Percentiles rank a stretch among this genome's conserved stretches.
These are phyloP conservation scores for Hortaea werneckii DNA, from an alignment of 2,329 filamentous ascomycete species.

Conservation along the genomic window DNA sequence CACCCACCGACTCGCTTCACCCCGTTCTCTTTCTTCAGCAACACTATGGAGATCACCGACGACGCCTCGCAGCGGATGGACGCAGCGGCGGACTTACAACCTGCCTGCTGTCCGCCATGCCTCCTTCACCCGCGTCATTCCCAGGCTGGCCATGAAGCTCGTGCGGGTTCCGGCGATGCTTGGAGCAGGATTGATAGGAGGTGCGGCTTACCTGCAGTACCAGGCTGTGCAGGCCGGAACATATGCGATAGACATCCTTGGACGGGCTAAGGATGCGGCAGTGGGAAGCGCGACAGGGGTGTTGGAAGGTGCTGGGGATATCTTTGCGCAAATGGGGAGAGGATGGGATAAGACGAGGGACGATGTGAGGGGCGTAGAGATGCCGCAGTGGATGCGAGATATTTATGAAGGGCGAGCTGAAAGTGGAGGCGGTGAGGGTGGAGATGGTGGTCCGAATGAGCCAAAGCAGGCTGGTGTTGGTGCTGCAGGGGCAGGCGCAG, in stretches of 20 bases:
- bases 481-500: slow-evolving; percentile 51
- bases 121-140: slow-evolving; percentile 59
- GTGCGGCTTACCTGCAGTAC: slow-evolving; percentile 87
- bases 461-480: slow-evolving; percentile 34
- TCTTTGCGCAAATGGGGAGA: slow-evolving; percentile 66
- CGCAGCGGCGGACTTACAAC: slow-evolving; percentile 60
- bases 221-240: slow-evolving; percentile 76
- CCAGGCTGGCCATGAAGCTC: slow-evolving; percentile 85
- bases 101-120: slow-evolving; percentile 52
- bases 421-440: slow-evolving; percentile 19
- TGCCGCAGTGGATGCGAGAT: slow-evolving; percentile 68
- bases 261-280: slow-evolving; percentile 60
- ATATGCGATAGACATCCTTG: slow-evolving; percentile 67
- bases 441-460: slow-evolving; percentile 29
- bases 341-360: slow-evolving; percentile 82
- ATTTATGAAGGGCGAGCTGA: slow-evolving; percentile 33
- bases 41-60: slow-evolving; percentile 12
- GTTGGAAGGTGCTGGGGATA: slow-evolving; percentile 60
- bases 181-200: slow-evolving; percentile 76
- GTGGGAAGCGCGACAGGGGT: slow-evolving; percentile 57
- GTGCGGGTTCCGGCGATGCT: slow-evolving; percentile 81
- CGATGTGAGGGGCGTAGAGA: slow-evolving; percentile 35
- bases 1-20: slow-evolving; percentile 6
- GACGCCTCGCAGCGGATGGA: slow-evolving; percentile 6
- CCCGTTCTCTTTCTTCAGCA: slow-evolving; percentile 15